These are phyloP conservation scores for Lophiotrema nucula DNA, from an alignment of 495 filamentous ascomycete genomes.

Conservation along the genomic window DNA sequence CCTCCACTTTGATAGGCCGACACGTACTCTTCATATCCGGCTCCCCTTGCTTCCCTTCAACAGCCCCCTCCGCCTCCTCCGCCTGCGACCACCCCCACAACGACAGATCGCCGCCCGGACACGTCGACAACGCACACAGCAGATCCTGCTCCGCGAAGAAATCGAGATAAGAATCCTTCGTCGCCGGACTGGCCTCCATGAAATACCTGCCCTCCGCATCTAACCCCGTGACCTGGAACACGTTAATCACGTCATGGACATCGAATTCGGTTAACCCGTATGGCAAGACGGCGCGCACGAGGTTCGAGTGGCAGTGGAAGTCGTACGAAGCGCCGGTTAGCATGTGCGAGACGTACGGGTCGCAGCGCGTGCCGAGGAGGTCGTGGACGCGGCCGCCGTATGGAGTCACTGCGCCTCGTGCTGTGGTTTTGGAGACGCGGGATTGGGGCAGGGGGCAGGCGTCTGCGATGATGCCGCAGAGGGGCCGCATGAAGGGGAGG, in stretches of 20 bases:
- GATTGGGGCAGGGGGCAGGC: conserved; percentile 56
- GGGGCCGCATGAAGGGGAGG: conserved; percentile 71
- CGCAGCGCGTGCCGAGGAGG: conserved; percentile 73
- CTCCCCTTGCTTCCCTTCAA: conserved; percentile 54
- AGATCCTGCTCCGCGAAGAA: conserved; percentile 76
- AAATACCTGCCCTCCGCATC: conserved; percentile 72
- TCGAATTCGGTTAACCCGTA: conserved; percentile 68
- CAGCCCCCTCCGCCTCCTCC: conserved; percentile 57
- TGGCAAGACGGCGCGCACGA: conserved; percentile 66
- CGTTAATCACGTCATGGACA: conserved; percentile 77
- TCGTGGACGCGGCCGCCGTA: conserved; percentile 65
- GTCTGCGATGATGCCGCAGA: conserved; percentile 70
- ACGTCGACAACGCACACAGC: conserved; percentile 68
- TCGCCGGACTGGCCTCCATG: conserved; percentile 72
- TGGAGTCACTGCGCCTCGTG: conserved; percentile 27
- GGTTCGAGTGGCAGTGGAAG: conserved; percentile 79
- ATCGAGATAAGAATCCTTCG: conserved; percentile 65
- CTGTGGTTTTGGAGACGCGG: conserved; percentile 37
- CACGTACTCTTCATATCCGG: conserved; percentile 65
- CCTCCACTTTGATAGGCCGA: conserved; percentile 68
- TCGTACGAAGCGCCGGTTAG: conserved; percentile 69
- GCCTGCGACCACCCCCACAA: conserved; percentile 70
- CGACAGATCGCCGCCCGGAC: conserved; percentile 64
- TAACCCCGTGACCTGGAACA: conserved; percentile 77
- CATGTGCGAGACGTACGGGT: conserved; percentile 72